These are phyloP conservation scores for Fusarium sp. DNA, from an alignment of 2,329 filamentous ascomycete genomes.

Conservation along the genomic window DNA sequence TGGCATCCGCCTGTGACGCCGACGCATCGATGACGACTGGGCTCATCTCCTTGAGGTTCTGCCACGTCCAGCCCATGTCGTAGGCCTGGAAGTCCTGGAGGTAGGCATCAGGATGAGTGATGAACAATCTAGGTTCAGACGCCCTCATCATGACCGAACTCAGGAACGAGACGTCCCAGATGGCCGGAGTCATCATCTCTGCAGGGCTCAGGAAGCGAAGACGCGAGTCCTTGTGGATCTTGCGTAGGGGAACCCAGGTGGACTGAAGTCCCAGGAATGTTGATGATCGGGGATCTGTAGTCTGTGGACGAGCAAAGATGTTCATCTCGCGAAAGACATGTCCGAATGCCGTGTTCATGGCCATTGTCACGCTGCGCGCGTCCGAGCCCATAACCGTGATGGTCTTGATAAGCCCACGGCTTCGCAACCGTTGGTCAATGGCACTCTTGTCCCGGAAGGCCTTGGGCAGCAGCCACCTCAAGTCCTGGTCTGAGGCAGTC, in stretches of 20 bases:
- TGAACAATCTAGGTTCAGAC: constrained; percentile 75
- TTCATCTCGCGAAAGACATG: constrained; percentile 62
- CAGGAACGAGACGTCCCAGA: constrained; percentile 80
- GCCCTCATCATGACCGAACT: constrained; percentile 80
- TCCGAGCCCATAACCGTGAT: constrained; percentile 72
- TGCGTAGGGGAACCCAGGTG: constrained; percentile 80
- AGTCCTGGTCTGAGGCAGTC: constrained; percentile 57
- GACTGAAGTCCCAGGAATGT: constrained; percentile 73
- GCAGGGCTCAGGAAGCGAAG: constrained; percentile 76
- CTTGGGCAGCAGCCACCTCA: constrained; percentile 75
- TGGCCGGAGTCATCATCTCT: constrained; percentile 78
- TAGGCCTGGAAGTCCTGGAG: constrained; percentile 70
- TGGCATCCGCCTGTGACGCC: constrained; percentile 50
- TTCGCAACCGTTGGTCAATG: constrained; percentile 78
- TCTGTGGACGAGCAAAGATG: constrained; percentile 46
- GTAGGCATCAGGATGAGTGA: constrained; percentile 82
- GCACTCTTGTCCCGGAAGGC: constrained; percentile 73
- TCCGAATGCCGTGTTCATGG: constrained; percentile 72
- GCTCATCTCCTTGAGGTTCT: constrained; percentile 72
- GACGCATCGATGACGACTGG: constrained; percentile 63
- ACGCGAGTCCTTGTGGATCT: constrained; percentile 78
- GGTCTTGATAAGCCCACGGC: constrained; percentile 76
- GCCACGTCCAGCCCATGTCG: constrained; percentile 76
- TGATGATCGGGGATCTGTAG: constrained; percentile 46
- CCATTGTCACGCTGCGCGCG: constrained; percentile 74